Evolutionary conservation across 1,139 yeast species (phyloP).

Genomic region (Protomyces macrosporus): DNA sequence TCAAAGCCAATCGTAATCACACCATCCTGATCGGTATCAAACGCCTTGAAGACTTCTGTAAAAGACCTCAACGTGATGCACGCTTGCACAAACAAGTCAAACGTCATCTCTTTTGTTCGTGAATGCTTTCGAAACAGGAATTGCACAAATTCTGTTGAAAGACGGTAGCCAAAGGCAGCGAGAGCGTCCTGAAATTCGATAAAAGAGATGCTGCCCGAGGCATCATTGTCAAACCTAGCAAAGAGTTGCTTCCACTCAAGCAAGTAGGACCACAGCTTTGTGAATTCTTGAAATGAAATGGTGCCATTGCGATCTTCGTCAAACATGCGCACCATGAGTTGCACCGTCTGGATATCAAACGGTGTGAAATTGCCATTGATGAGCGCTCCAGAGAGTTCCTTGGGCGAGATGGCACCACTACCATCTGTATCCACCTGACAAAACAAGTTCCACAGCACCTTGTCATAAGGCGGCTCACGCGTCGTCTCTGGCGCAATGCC

Average conservation of each 20-base stretch:
- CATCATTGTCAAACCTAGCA: slow-evolving; percentile 57
- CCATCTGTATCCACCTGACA: slow-evolving; percentile 26
- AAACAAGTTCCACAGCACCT: slow-evolving; percentile 16
- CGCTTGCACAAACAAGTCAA: slow-evolving; percentile 75
- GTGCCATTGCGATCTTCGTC: slow-evolving; percentile 23
- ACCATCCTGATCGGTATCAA: slow-evolving; percentile 45
- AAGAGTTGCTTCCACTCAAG: slow-evolving; percentile 68
- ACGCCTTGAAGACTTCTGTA: slow-evolving; percentile 72
- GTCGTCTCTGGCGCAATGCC: slow-evolving; percentile 10
- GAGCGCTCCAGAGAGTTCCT: slow-evolving; percentile 10
- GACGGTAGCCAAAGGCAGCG: slow-evolving; percentile 63
- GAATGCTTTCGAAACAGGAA: slow-evolving; percentile 47
- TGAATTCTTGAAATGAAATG: slow-evolving; percentile 17
- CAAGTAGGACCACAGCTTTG: slow-evolving; percentile 59
- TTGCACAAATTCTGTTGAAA: slow-evolving; percentile 56
- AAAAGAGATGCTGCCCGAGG: slow-evolving; percentile 60
- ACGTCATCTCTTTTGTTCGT: slow-evolving; percentile 57
- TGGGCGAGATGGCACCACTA: slow-evolving; percentile 12
- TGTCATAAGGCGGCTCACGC: slow-evolving; percentile 13
- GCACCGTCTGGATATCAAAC: slow-evolving; percentile 11
- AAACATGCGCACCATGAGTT: slow-evolving; percentile 14
- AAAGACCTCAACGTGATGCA: slow-evolving; percentile 68
- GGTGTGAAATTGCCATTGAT: slow-evolving; percentile 16
- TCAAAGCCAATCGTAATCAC: slow-evolving; percentile 22
- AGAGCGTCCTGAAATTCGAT: slow-evolving; percentile 66